Percentiles rank a stretch among this genome's conserved stretches.
Conservation (phyloP, 306 rosid species). For the Ziziphus jujuba region DNA sequence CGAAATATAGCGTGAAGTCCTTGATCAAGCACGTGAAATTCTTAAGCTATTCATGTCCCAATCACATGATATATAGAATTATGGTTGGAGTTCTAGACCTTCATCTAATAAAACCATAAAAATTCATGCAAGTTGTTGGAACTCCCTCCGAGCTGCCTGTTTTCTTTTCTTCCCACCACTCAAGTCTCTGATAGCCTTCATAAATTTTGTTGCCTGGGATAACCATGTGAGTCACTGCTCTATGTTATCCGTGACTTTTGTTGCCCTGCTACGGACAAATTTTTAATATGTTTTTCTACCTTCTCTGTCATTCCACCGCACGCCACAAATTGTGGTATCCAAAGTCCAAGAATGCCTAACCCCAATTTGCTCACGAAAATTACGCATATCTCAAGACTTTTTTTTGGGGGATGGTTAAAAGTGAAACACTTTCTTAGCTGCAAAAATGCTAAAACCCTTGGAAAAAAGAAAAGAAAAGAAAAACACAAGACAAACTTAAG, state of each 20-base stretch:
- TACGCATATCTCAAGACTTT: constrained; percentile 22
- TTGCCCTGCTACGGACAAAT: constrained; percentile 32
- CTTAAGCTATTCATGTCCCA: background rate
- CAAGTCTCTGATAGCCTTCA: constrained; percentile 8
- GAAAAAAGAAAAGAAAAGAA: background rate
- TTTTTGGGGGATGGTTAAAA: constrained; percentile 11
- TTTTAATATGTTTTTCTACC: constrained; percentile 1
- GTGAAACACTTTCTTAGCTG: background rate
- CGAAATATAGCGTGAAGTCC: constrained; percentile 34
- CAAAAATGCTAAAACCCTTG: constrained; percentile 1
- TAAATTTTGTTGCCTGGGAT: constrained; percentile 7
- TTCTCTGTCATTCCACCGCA: background rate
- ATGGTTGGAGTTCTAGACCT: constrained; percentile 18
- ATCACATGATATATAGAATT: constrained; percentile 41
- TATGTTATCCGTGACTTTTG: constrained; percentile 50
- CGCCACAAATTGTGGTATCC: constrained; percentile 43
- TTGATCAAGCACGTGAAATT: constrained; percentile 42
- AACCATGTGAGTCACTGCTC: constrained; percentile 47
- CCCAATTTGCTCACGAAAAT: constrained; percentile 28
- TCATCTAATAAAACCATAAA: constrained; percentile 27
- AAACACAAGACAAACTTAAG: background rate
- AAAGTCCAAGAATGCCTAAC: constrained; percentile 15
- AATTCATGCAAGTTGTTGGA: constrained; percentile 18
- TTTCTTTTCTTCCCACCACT: background rate
- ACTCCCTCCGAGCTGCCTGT: background rate